Conservation (phyloP, 108 stramenopile genomes). For the Pseudonitzschia multiseries region DNA sequence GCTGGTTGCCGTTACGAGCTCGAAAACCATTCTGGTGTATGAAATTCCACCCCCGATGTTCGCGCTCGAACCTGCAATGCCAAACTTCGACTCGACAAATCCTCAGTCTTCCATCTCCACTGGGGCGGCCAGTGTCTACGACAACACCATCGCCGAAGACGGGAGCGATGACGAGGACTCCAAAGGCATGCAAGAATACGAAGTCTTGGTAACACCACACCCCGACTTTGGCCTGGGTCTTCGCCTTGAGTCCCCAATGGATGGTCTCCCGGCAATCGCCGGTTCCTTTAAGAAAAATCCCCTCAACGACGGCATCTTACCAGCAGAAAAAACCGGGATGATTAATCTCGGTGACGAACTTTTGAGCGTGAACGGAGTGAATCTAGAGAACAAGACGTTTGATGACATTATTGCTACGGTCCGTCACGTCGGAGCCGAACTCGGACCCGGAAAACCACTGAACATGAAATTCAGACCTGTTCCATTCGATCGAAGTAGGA, state of each 20-base stretch:
- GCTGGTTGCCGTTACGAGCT: conserved; percentile 56
- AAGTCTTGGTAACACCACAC: conserved; percentile 72
- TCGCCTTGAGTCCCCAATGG: conserved; percentile 71
- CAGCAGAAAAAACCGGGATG: conserved; percentile 78
- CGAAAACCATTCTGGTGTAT: conserved; percentile 60
- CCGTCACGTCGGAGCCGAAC: conserved; percentile 66
- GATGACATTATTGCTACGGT: conserved; percentile 82
- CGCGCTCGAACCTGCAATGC: conserved; percentile 73
- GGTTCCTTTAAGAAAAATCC: conserved; percentile 88
- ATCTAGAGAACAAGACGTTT: conserved; percentile 64
- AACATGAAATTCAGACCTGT: conserved; percentile 59
- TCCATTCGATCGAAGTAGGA: conserved; percentile 22
- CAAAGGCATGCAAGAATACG: conserved; percentile 47
- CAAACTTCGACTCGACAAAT: conserved; percentile 68
- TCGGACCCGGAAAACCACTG: conserved; percentile 54
- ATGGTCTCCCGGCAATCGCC: conserved; percentile 78
- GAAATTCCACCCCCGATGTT: conserved; percentile 80
- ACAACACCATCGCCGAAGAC: neutral
- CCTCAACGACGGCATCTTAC: conserved; percentile 74
- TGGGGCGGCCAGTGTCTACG: conserved; percentile 24
- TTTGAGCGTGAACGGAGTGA: conserved; percentile 72
- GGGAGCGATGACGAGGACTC: conserved; percentile 29
- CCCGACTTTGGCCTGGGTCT: conserved; percentile 86
- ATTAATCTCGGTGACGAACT: conserved; percentile 81
- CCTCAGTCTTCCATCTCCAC: conserved; percentile 16